Base-by-base conservation (phyloP, 2,329 filamentous ascomycete genomes). In the Pseudocercospora crystallina region DNA sequence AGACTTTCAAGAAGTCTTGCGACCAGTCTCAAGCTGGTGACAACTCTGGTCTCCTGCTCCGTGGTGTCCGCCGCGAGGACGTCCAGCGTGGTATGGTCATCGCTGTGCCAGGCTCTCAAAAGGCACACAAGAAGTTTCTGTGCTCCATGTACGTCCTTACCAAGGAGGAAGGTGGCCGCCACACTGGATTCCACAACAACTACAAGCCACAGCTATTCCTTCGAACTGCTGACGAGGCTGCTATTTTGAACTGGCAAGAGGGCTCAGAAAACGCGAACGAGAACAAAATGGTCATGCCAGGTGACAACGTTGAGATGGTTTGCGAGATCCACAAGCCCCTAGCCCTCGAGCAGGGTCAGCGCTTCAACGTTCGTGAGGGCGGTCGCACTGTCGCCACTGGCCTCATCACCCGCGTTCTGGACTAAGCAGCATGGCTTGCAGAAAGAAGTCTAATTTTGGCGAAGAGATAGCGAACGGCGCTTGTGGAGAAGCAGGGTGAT, bases 1-100 rank as follows among this genome's bases (percentile, higher is more conserved):
- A 99, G 81, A 99, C 92, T 61, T 99, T 99, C 83, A 96, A 97
- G 83, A 99, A 99, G 84, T 95, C 90, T 43, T 97, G 94, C 75
- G 91, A 96, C 52, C 90, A 96, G 77, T 95, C 92, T 53, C 84
- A 89, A 66, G 94, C 94, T 56, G 94, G 94, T 73, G 94, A 99
- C 77, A 99, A 97, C 85, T 96, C 94, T 20, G 94, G 94, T 69
- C 87, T 99, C 33, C 84, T 99, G 47, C 86, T 99, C 73, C 90
- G 94, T 77, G 92, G 94, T 80, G 76, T 99, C 69, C 91, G 90
- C 76, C 90, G 94, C 69, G 94, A 99, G 78, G 95, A 99, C 67
- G 82, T 99, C 67, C 81, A 79, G 66, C 90, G 94, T 72, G 94
- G 94, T 70, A 97, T 99, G 94, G 89, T 97, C 64, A 80, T 97